Evolutionary conservation across 2,329 filamentous ascomycete species (phyloP).

Genomic region (Venturia aucupariae): DNA sequence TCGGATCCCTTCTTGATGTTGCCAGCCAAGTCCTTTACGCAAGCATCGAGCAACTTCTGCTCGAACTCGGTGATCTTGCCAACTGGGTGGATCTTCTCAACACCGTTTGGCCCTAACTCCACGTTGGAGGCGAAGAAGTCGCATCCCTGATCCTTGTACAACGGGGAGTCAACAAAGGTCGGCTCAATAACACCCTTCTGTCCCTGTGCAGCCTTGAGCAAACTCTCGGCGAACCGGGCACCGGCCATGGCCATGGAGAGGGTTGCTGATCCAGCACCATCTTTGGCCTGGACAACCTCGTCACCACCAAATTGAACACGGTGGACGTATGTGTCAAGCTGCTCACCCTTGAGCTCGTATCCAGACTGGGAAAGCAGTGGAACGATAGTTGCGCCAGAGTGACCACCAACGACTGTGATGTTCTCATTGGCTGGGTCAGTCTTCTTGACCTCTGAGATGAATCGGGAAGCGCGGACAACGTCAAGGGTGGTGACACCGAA

Average conservation of each 20-base stretch:
- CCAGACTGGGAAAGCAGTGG: conserved; percentile 92
- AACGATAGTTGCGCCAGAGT: conserved; percentile 97
- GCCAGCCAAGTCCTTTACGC: conserved; percentile 74
- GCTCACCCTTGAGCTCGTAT: conserved; percentile 74
- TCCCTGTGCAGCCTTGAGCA: conserved; percentile 86
- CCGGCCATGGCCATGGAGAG: conserved; percentile 99
- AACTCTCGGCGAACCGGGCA: conserved; percentile 73
- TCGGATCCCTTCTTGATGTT: conserved; percentile 89
- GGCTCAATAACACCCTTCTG: conserved; percentile 94
- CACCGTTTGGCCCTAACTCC: conserved; percentile 92
- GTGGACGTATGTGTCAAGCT: conserved; percentile 68
- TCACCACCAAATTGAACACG: conserved; percentile 98
- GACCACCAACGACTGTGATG: conserved; percentile 92
- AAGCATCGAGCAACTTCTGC: conserved; percentile 80
- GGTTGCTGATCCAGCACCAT: conserved; percentile 90
- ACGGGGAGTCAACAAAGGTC: conserved; percentile 90
- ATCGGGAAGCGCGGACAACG: conserved; percentile 93
- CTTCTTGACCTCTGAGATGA: conserved; percentile 89
- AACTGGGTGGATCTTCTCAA: conserved; percentile 83
- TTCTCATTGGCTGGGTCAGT: conserved; percentile 88
- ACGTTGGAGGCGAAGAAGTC: conserved; percentile 96
- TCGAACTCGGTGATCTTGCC: conserved; percentile 78
- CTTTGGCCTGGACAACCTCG: conserved; percentile 98
- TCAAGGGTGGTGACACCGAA: conserved; percentile 99
- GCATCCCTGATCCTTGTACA: conserved; percentile 97